These are phyloP conservation scores for Sinapis alba DNA, from an alignment of 441 rosid species.

Conservation along the genomic window DNA sequence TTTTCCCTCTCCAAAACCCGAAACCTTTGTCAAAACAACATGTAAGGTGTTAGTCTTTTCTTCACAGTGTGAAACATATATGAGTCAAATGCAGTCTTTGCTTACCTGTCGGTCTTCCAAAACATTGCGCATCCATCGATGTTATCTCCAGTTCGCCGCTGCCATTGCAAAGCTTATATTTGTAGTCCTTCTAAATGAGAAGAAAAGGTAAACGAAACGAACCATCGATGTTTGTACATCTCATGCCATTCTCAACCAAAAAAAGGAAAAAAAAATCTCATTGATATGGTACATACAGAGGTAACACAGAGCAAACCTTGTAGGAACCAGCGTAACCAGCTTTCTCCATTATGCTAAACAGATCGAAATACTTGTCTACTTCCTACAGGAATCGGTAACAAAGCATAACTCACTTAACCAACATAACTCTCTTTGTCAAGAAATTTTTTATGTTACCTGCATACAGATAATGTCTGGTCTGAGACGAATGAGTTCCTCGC, in stretches of 20 bases:
- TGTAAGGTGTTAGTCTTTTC: not conserved
- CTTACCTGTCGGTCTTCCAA: slow-evolving; percentile 71
- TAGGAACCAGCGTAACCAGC: slow-evolving; percentile 72
- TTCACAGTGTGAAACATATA: not conserved
- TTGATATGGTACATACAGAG: not conserved
- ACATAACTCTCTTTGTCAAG: not conserved
- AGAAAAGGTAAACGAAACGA: slow-evolving; percentile 16
- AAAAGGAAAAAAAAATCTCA: not conserved
- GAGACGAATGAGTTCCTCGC: slow-evolving; percentile 58
- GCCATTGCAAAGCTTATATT: slow-evolving; percentile 43
- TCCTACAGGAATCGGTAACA: slow-evolving; percentile 48
- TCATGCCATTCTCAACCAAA: not conserved
- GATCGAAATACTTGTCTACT: slow-evolving; percentile 76
- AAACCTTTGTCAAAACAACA: slow-evolving; percentile 48
- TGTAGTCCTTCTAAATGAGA: slow-evolving; percentile 30
- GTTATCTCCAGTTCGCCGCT: slow-evolving; percentile 77
- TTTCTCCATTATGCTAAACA: slow-evolving; percentile 51
- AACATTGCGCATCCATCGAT: slow-evolving; percentile 80
- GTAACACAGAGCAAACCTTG: slow-evolving; percentile 49
- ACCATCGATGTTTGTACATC: slow-evolving; percentile 13
- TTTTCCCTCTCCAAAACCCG: slow-evolving; percentile 61
- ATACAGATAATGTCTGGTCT: slow-evolving; percentile 72
- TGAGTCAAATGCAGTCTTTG: slow-evolving; percentile 17
- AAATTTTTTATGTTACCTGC: slow-evolving; percentile 50
- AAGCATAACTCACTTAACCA: slow-evolving; percentile 1